Conservation (phyloP, 1,284 basidiomycete genomes). For the Mycosarcoma mackinlayi region DNA sequence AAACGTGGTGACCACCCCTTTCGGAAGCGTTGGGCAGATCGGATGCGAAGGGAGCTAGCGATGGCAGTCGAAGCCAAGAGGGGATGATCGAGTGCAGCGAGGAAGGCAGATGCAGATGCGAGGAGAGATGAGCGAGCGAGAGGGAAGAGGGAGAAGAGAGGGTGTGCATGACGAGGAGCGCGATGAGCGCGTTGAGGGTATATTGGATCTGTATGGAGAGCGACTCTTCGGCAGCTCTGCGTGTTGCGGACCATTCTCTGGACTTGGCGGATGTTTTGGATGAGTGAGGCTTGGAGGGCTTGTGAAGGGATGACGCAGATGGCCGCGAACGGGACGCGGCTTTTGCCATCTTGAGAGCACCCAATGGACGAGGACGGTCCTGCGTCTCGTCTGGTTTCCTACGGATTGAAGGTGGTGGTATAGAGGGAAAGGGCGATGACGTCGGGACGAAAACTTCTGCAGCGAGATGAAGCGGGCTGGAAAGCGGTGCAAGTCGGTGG, state of each 20-base stretch:
- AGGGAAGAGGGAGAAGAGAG: slow-evolving; percentile 58
- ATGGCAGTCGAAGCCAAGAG: slow-evolving; percentile 51
- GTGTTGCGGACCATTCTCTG: slow-evolving; percentile 44
- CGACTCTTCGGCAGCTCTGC: slow-evolving; percentile 36
- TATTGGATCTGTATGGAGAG: slow-evolving; percentile 43
- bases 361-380: neutral
- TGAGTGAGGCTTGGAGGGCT: slow-evolving; percentile 10
- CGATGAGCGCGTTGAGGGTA: slow-evolving; percentile 49
- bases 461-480: slow-evolving; percentile 3
- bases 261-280: slow-evolving; percentile 9
- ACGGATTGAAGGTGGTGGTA: neutral
- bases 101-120: slow-evolving; percentile 50
- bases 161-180: slow-evolving; percentile 54
- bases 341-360: slow-evolving; percentile 20
- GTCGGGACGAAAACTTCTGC: neutral
- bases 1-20: slow-evolving; percentile 25
- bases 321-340: slow-evolving; percentile 19
- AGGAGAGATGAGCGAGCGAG: slow-evolving; percentile 52
- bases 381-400: too few relatives aligned
- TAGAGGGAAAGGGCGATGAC: neutral
- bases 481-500: slow-evolving; percentile 7
- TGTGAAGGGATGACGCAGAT: slow-evolving; percentile 2
- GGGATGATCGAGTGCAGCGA: slow-evolving; percentile 55
- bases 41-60: slow-evolving; percentile 49
- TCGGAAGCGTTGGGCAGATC: slow-evolving; percentile 59